A percentile compares a stretch with the other conserved stretches of the same genome.
Evolutionary conservation across 371 early-diverging fungal genomes (phyloP).

Genomic region (Fennellomyces sp.): DNA sequence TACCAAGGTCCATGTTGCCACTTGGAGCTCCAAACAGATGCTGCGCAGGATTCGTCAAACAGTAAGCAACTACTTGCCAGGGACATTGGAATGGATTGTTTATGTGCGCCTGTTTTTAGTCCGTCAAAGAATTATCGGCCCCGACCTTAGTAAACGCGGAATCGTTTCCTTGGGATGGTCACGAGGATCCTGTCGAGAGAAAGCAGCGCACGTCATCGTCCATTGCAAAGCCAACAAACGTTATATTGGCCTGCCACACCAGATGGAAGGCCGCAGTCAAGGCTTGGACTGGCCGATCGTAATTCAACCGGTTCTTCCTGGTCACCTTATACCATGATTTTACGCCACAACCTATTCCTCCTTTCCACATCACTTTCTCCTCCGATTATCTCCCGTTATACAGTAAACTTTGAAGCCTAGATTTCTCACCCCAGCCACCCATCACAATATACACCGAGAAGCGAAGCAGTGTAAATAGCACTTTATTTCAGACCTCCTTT

Average conservation of each 20-base stretch:
- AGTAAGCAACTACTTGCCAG: constrained; percentile 10
- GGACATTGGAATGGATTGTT: neutral
- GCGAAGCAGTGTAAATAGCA: no score
- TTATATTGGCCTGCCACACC: constrained; percentile 3
- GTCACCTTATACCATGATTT: no score
- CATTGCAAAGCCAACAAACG: neutral
- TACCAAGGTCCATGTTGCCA: constrained; percentile 17
- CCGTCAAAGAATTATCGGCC: neutral
- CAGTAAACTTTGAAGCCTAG: no score
- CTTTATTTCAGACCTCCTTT: no score
- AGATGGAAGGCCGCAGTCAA: constrained; percentile 2
- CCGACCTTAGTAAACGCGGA: neutral
- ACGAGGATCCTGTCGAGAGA: neutral
- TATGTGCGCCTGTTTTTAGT: neutral
- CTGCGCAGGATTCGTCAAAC: constrained; percentile 23
- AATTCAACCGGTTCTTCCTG: no score
- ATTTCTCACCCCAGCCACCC: no score
- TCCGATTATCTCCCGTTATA: no score
- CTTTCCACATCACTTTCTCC: no score
- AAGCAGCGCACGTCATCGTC: neutral
- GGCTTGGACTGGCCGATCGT: neutral
- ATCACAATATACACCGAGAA: no score
- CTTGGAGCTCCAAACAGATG: constrained; percentile 36
- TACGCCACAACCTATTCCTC: no score
- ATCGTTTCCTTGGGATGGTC: neutral